Percentiles rank a stretch among this genome's conserved stretches.
phyloP scores from a whole-genome alignment of 1,139 yeast genomes.

The Pichia sp. region DNA sequence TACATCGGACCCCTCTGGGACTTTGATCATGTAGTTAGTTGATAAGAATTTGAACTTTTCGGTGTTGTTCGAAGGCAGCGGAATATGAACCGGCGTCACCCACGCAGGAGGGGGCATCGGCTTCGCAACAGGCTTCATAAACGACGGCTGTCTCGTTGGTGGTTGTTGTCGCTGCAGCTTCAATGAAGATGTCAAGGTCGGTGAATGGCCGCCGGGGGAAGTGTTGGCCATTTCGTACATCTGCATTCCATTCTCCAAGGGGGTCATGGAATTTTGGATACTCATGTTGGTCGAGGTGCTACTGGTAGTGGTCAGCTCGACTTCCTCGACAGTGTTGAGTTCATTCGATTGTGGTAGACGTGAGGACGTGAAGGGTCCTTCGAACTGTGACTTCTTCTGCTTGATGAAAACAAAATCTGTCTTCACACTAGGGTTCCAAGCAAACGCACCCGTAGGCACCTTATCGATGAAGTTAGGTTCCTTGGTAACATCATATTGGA shows the following conservation, averaged over 20 bases:
- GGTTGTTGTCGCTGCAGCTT: conserved; percentile 14
- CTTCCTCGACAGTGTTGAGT: conserved; percentile 7
- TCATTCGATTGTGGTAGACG: not conserved
- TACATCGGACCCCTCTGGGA: conserved; percentile 49
- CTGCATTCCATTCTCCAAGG: conserved; percentile 9
- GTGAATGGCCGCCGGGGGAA: conserved; percentile 8
- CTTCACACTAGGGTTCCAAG: conserved; percentile 48
- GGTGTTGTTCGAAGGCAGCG: conserved; percentile 43
- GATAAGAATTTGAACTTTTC: conserved; percentile 42
- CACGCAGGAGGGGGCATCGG: conserved; percentile 37
- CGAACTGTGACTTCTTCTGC: conserved; percentile 49
- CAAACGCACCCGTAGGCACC: conserved; percentile 47
- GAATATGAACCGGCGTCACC: conserved; percentile 43
- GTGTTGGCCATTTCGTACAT: conserved; percentile 9
- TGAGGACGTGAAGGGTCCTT: conserved; percentile 19
- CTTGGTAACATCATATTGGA: conserved; percentile 51
- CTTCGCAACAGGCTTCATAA: not conserved
- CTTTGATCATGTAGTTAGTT: conserved; percentile 38
- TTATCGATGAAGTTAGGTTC: conserved; percentile 53
- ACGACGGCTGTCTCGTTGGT: conserved; percentile 15
- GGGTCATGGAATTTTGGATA: conserved; percentile 1
- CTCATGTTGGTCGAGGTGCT: not conserved
- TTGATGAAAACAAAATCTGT: conserved; percentile 51
- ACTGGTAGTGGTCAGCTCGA: not conserved
- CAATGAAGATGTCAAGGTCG: conserved; percentile 11